These are phyloP conservation scores for Tricholoma hemisulphureum DNA, from an alignment of 768 basidiomycete species.

Conservation along the genomic window DNA sequence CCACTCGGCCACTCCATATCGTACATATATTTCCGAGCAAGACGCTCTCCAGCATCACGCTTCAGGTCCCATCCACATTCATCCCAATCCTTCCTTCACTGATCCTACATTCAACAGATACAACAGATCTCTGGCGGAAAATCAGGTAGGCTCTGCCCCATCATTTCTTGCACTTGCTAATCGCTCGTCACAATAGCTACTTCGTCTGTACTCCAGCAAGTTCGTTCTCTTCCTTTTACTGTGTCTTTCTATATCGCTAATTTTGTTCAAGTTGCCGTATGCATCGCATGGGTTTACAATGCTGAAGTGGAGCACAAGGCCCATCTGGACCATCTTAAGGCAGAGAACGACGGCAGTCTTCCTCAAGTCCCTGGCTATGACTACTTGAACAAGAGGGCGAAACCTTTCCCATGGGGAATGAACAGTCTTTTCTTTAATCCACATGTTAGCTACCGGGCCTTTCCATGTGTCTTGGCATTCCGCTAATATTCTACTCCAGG, in stretches of 20 bases:
- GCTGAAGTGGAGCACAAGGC: slow-evolving; percentile 62
- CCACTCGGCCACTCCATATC: slow-evolving; percentile 39
- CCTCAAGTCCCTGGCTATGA: slow-evolving; percentile 72
- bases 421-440: slow-evolving; percentile 85
- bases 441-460: slow-evolving; percentile 44
- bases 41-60: slow-evolving; percentile 66
- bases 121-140: slow-evolving; percentile 81
- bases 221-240: slow-evolving; percentile 35
- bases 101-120: slow-evolving; percentile 45
- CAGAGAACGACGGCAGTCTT: slow-evolving; percentile 70
- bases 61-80: slow-evolving; percentile 40
- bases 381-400: slow-evolving; percentile 71
- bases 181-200: slow-evolving; percentile 42
- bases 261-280: slow-evolving; percentile 41
- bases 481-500: slow-evolving; percentile 32
- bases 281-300: slow-evolving; percentile 55
- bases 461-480: background rate
- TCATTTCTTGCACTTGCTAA: slow-evolving; percentile 7
- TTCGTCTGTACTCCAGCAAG: slow-evolving; percentile 76
- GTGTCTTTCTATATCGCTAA: background rate
- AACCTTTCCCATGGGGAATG: slow-evolving; percentile 83
- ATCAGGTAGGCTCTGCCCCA: slow-evolving; percentile 57
- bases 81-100: slow-evolving; percentile 1
- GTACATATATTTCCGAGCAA: slow-evolving; percentile 49
- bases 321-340: slow-evolving; percentile 67